phyloP scores from a whole-genome alignment of 1,139 yeast species.

The Hemisphaericaspora subhashii region DNA sequence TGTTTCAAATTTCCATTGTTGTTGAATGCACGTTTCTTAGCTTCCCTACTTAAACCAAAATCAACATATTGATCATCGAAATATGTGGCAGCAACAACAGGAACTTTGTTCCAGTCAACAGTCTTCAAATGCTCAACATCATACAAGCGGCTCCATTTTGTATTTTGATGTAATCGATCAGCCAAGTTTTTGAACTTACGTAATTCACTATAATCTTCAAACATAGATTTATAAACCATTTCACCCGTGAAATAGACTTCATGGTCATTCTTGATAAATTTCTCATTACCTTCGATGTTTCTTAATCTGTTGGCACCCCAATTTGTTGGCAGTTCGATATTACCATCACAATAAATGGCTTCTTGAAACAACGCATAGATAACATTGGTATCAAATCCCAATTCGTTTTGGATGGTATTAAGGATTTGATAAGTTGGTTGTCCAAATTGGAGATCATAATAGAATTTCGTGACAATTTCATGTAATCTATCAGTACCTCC shows the following conservation, averaged over 20 bases:
- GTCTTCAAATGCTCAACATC: slow-evolving; percentile 29
- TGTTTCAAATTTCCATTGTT: slow-evolving; percentile 38
- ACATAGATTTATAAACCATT: slow-evolving; percentile 54
- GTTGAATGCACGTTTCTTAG: slow-evolving; percentile 30
- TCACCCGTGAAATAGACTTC: slow-evolving; percentile 53
- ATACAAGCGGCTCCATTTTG: slow-evolving; percentile 45
- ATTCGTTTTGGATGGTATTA: slow-evolving; percentile 26
- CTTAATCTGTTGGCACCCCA: slow-evolving; percentile 54
- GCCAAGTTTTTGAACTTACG: slow-evolving; percentile 42
- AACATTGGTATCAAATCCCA: slow-evolving; percentile 53
- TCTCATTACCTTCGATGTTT: slow-evolving; percentile 23
- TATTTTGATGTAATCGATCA: slow-evolving; percentile 37
- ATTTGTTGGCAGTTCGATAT: slow-evolving; percentile 22
- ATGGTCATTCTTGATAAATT: slow-evolving; percentile 22
- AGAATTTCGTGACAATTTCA: slow-evolving; percentile 37
- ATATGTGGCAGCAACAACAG: slow-evolving; percentile 53
- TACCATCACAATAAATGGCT: slow-evolving; percentile 52
- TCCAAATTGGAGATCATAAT: slow-evolving; percentile 37
- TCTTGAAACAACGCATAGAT: slow-evolving; percentile 58
- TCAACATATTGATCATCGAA: slow-evolving; percentile 56
- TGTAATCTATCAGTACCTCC: slow-evolving; percentile 54
- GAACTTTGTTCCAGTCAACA: slow-evolving; percentile 37
- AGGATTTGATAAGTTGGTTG: slow-evolving; percentile 39
- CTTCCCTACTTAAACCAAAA: slow-evolving; percentile 38
- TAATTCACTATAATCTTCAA: slow-evolving; percentile 47